These are phyloP conservation scores for Conringia planisiliqua DNA, from an alignment of 345 rosid genomes.

Conservation along the genomic window DNA sequence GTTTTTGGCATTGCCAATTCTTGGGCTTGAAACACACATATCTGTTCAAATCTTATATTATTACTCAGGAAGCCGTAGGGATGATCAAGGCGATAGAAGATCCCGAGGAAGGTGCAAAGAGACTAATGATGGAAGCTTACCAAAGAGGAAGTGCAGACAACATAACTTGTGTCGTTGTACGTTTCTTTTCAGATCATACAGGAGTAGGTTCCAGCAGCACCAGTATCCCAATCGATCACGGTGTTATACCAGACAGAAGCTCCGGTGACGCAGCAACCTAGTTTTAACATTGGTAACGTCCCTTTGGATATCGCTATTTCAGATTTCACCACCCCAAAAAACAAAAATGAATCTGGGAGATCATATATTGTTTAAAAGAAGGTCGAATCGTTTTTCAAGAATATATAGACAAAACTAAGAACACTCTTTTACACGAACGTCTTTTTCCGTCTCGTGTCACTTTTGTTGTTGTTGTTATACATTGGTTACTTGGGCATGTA, in stretches of 20 bases:
- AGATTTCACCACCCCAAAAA: neutral
- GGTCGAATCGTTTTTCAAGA: slow-evolving; percentile 5
- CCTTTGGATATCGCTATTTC: neutral
- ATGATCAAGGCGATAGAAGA: slow-evolving; percentile 76
- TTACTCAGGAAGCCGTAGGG: slow-evolving; percentile 77
- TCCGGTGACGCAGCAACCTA: slow-evolving; percentile 27
- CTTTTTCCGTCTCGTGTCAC: slow-evolving; percentile 26
- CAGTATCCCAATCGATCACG: slow-evolving; percentile 25
- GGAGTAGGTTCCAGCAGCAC: slow-evolving; percentile 34
- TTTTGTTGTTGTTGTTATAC: slow-evolving; percentile 27
- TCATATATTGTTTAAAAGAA: slow-evolving; percentile 16
- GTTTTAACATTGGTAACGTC: slow-evolving; percentile 13
- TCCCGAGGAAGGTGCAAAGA: slow-evolving; percentile 87
- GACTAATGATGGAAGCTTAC: slow-evolving; percentile 83
- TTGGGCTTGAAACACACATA: slow-evolving; percentile 9
- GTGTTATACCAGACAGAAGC: neutral
- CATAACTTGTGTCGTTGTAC: slow-evolving; percentile 92
- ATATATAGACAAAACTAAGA: slow-evolving; percentile 12
- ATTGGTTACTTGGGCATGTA: slow-evolving; percentile 17
- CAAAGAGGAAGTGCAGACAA: slow-evolving; percentile 98
- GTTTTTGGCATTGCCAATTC: neutral
- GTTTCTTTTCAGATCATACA: slow-evolving; percentile 51
- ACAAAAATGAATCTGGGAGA: neutral
- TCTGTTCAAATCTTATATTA: neutral
- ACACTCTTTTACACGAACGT: slow-evolving; percentile 20